These are phyloP conservation scores for Plasmodium falciparum DNA, from an alignment of 169 alveolate genomes.

Conservation along the genomic window DNA sequence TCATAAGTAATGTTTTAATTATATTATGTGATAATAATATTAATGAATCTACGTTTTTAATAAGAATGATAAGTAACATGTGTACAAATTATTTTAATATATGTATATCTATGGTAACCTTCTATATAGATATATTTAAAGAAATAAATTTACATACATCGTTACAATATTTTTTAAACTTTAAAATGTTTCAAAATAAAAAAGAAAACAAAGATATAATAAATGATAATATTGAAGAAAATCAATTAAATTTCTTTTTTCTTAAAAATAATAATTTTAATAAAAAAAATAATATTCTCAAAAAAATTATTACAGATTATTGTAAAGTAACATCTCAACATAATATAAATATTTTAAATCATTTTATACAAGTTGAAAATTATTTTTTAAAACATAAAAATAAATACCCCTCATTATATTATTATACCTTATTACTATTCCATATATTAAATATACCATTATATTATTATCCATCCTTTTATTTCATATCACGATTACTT, in stretches of 20 bases:
- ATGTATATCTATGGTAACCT: constrained; percentile 28
- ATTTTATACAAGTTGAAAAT: constrained; percentile 37
- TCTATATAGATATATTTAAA: constrained; percentile 57
- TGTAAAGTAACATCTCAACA: constrained; percentile 11
- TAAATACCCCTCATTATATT: constrained; percentile 36
- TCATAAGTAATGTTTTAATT: constrained; percentile 16
- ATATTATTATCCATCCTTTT: constrained; percentile 14
- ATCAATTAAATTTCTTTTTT: constrained; percentile 18
- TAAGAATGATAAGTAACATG: constrained; percentile 37
- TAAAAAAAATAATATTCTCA: constrained; percentile 34
- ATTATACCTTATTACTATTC: constrained; percentile 35
- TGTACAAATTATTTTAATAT: constrained; percentile 36
- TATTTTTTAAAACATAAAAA: constrained; percentile 32
- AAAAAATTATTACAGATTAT: constrained; percentile 17
- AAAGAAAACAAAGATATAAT: background rate
- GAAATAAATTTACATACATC: constrained; percentile 16
- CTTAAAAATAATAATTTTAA: constrained; percentile 19
- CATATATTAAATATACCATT: constrained; percentile 20
- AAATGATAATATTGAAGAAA: background rate
- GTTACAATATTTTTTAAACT: constrained; percentile 7
- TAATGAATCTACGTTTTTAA: constrained; percentile 39
- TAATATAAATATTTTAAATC: constrained; percentile 7
- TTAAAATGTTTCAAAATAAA: background rate
- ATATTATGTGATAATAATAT: constrained; percentile 41
- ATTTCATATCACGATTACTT: constrained; percentile 27